Evolutionary conservation across 345 rosid species (phyloP).

Genomic region (Hypericum androsaemum): DNA sequence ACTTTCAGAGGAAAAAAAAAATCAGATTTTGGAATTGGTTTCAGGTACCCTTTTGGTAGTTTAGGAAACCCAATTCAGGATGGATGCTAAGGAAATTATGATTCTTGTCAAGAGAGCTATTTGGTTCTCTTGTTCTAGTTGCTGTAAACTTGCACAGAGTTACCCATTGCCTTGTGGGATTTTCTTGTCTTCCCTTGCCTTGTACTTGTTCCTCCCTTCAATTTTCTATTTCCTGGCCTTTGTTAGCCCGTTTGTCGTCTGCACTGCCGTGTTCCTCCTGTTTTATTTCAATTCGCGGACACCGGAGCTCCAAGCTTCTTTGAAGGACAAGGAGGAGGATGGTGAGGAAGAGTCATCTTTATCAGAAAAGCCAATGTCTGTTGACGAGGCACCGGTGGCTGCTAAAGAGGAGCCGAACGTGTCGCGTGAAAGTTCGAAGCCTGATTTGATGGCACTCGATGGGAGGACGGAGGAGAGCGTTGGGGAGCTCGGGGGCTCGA

Average conservation of each 20-base stretch:
- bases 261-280: slow-evolving; percentile 22
- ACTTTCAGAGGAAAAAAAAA: too few species aligned
- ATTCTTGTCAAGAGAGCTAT: slow-evolving; percentile 32
- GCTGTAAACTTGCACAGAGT: slow-evolving; percentile 22
- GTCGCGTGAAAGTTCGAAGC: slow-evolving; percentile 8
- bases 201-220: slow-evolving; percentile 45
- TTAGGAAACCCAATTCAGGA: too few species aligned
- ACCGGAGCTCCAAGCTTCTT: not conserved
- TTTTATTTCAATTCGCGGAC: slow-evolving; percentile 15
- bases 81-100: slow-evolving; percentile 37
- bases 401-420: slow-evolving; percentile 17
- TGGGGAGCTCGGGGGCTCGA: slow-evolving; percentile 32
- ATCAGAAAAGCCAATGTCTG: slow-evolving; percentile 5
- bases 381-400: slow-evolving; percentile 23
- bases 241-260: slow-evolving; percentile 37
- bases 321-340: slow-evolving; percentile 12
- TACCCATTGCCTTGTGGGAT: slow-evolving; percentile 41
- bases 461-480: slow-evolving; percentile 24
- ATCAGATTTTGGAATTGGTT: too few species aligned
- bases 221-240: slow-evolving; percentile 43
- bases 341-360: slow-evolving; percentile 5
- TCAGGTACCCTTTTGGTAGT: too few species aligned
- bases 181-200: slow-evolving; percentile 21
- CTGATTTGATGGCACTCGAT: not conserved
- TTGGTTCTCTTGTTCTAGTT: slow-evolving; percentile 22